Evolutionary conservation across 2,329 filamentous ascomycete species (phyloP).

Genomic region (Aaosphaeria pasadenensis): DNA sequence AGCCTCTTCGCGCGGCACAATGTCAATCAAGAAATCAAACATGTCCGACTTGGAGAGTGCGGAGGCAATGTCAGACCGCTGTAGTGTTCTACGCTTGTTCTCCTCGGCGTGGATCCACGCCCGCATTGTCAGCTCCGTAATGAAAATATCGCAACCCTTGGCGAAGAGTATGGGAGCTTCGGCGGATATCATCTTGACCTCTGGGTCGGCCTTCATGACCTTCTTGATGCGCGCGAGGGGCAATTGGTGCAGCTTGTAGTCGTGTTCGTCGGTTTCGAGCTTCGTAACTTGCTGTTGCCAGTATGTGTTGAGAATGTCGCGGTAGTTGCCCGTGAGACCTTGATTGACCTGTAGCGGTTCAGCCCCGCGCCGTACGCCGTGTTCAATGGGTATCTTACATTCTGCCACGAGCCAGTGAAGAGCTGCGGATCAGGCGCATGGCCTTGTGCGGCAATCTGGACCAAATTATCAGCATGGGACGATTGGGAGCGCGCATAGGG

Average conservation of each 20-base stretch:
- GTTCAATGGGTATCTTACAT: slow-evolving; percentile 57
- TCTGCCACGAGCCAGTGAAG: slow-evolving; percentile 92
- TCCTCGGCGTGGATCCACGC: slow-evolving; percentile 99
- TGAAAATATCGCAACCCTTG: slow-evolving; percentile 98
- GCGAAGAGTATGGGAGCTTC: slow-evolving; percentile 97
- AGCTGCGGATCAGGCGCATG: slow-evolving; percentile 86
- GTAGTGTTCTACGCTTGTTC: slow-evolving; percentile 93
- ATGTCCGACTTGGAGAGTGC: slow-evolving; percentile 97
- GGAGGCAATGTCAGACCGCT: slow-evolving; percentile 93
- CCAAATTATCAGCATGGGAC: slow-evolving; percentile 27
- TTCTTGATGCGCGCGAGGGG: slow-evolving; percentile 99
- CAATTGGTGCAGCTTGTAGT: slow-evolving; percentile 97
- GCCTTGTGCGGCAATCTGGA: slow-evolving; percentile 78
- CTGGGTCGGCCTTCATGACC: slow-evolving; percentile 98
- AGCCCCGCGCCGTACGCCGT: background rate
- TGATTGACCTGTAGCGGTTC: slow-evolving; percentile 72
- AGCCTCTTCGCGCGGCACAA: slow-evolving; percentile 93
- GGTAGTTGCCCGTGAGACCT: slow-evolving; percentile 86
- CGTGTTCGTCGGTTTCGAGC: slow-evolving; percentile 90
- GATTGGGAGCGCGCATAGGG: background rate
- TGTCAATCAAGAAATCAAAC: slow-evolving; percentile 99
- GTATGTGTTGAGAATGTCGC: slow-evolving; percentile 96
- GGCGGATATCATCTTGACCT: slow-evolving; percentile 99
- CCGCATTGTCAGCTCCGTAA: slow-evolving; percentile 97
- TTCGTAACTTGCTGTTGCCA: slow-evolving; percentile 99